Evolutionary conservation across 192 early-diverging fungal species (phyloP), one percentile per base, ranked within the genome.

Genomic region (Linnemannia hyalina): DNA sequence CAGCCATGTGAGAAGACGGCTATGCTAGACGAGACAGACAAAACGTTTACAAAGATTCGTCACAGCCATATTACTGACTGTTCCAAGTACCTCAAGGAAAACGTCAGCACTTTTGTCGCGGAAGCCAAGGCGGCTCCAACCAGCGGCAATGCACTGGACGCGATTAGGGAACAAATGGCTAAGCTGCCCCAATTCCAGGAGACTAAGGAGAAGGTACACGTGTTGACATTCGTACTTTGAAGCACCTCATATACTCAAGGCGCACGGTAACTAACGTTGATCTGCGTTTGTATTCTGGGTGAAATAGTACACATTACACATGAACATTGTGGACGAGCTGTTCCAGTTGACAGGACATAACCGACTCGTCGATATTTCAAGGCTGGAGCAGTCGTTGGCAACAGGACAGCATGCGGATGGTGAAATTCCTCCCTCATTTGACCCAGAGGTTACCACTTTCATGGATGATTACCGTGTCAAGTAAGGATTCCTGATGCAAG

Each of bases 141-240:
- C 76, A 82, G 70, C 78, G 94, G 91, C 71, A 89, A 54, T 80
- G 94, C 57, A 91, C 89, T 97, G 35, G 97, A 97, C 75, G 89
- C 93, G 22, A 95, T 97, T 91, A 97, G 97, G 73, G 96, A 96
- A 68, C 95, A 95, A 55, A 89, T 97, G 78, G 93, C 93, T 6
- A 94, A 96, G n/a, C 78, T 97, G 10, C 97, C 96, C 32, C 95
- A 97, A 82, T 97, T 96, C 87, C 96, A 97, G 82, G 84, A 90
- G 63, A 86, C 82, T 81, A 90, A 90, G 60, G 89, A 90, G 73
- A 89, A 89, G 82, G 88, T 88, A 80, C 2, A 32, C 36, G 6
- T 76, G 29, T 38, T 22, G 2, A 29, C 52, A 11, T 68, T 5
- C 26, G 13, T 46, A 46, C 13, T 46, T 44, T 15, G 44, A 46